Evolutionary conservation across 441 rosid genomes (phyloP), one percentile per base, ranked within the genome.

Genomic region (Gossypium laxum): DNA sequence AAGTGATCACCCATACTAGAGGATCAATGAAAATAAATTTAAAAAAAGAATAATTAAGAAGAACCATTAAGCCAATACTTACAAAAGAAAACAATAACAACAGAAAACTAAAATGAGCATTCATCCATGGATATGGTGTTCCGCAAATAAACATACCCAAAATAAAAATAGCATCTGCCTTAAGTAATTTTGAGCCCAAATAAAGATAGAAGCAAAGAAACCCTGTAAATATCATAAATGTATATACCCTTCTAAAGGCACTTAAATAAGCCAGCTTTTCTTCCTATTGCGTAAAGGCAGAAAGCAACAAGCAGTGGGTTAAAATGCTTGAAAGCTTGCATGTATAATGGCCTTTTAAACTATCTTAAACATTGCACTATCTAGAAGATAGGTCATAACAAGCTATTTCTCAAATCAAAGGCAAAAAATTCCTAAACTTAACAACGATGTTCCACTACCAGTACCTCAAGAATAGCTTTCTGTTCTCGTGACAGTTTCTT

Each of bases 381-480:
- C 72, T 38, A 12, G 32, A 54, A 21, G 72, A 69, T n/a, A 12
- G 30, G 12, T 41, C 72, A 56, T 38, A 17, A 56, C 14, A 38
- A 69, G 21, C 34, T 24, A 7, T 21, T 6, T 38, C 18, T 7
- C 18, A 57, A 12, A 52, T 54, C 15, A 55, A 28, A 57, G 30
- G 50, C 38, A 28, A 12, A 12, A 48, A 65, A 57, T 43, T 66
- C 30, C 55, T 41, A 50, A 68, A 69, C 12, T 69, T 55, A 38
- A 21, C 68, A 64, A 59, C 28, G 11, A 6, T 22, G 19, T 47
- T 64, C 34, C 45, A n/a, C 55, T 63, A 74, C 30, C 15, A 63
- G 45, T 83, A 93, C 97, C 96, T 86, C 86, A 76, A 91, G 91
- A 59, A 82, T 76, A 75, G 77, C 72, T 81, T 82, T 87, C 81